Evolutionary conservation across 2,329 filamentous ascomycete species (phyloP).

Genomic region (Alternaria triticina): DNA sequence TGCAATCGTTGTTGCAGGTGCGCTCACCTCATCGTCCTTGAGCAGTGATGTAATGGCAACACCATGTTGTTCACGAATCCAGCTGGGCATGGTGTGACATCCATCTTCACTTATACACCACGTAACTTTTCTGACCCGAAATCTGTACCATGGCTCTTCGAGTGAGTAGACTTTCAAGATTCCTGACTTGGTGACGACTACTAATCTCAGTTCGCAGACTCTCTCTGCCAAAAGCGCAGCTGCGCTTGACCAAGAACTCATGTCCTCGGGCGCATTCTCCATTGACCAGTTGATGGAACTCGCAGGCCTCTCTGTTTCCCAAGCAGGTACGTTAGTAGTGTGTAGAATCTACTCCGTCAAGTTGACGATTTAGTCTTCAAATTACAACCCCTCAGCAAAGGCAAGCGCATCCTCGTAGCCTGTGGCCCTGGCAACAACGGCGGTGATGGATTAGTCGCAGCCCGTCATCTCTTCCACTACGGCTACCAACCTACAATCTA

Average conservation of each 20-base stretch:
- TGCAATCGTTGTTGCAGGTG: neutral
- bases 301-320: conserved; percentile 89
- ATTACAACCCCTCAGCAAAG: conserved; percentile 76
- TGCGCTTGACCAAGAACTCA: conserved; percentile 90
- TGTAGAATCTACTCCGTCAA: neutral
- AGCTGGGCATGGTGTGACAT: neutral
- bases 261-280: conserved; percentile 86
- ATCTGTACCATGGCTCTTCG: conserved; percentile 20
- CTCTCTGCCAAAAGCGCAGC: conserved; percentile 86
- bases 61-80: neutral
- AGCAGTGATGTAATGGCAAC: conserved; percentile 43
- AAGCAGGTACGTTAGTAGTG: conserved; percentile 67
- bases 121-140: neutral
- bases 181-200: neutral
- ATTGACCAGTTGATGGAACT: conserved; percentile 98
- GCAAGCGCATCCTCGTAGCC: conserved; percentile 80
- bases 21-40: neutral
- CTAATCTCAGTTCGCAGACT: conserved; percentile 63
- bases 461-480: conserved; percentile 88
- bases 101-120: neutral
- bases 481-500: conserved; percentile 89
- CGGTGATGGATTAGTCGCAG: conserved; percentile 92
- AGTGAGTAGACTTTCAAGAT: neutral
- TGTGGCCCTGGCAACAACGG: conserved; percentile 84
- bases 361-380: conserved; percentile 66